Evolutionary conservation across 129 eudicot species (phyloP).

Genomic region (Chrysanthemum lavandulifolium): DNA sequence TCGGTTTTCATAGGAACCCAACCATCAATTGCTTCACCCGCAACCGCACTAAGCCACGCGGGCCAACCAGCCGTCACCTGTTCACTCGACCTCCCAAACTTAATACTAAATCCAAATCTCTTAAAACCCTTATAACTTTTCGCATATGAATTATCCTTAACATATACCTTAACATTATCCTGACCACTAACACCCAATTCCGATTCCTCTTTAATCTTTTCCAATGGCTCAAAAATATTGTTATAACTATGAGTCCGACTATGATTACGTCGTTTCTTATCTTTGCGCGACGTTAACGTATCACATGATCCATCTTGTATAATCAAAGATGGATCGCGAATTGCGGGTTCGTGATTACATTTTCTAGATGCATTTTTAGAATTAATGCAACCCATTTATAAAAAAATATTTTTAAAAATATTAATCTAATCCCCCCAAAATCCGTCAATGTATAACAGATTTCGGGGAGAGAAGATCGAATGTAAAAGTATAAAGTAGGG

Average conservation of each 20-base stretch:
- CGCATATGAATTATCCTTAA: constrained; percentile 4
- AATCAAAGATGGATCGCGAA: constrained; percentile 8
- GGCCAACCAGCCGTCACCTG: constrained; percentile 80
- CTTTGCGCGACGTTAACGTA: constrained; percentile 21
- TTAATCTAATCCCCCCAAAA: constrained; percentile 38
- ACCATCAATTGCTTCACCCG: constrained; percentile 73
- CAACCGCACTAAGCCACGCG: constrained; percentile 64
- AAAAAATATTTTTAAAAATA: no score
- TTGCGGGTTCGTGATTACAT: neutral
- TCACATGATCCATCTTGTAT: constrained; percentile 9
- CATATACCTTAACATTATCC: neutral
- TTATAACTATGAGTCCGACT: neutral
- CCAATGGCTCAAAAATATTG: constrained; percentile 28
- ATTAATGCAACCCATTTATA: constrained; percentile 69
- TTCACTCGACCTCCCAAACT: constrained; percentile 41
- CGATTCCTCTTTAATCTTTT: constrained; percentile 43
- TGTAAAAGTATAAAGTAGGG: constrained; percentile 4
- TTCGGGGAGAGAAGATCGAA: constrained; percentile 33
- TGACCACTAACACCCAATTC: constrained; percentile 15
- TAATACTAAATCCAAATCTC: constrained; percentile 28
- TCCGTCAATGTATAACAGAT: constrained; percentile 32
- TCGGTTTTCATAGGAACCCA: constrained; percentile 72
- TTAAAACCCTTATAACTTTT: constrained; percentile 19
- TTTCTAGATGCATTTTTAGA: constrained; percentile 37
- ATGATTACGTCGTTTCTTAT: neutral